Conservation (phyloP, 768 basidiomycete species). For the Lentinula lateritia region DNA sequence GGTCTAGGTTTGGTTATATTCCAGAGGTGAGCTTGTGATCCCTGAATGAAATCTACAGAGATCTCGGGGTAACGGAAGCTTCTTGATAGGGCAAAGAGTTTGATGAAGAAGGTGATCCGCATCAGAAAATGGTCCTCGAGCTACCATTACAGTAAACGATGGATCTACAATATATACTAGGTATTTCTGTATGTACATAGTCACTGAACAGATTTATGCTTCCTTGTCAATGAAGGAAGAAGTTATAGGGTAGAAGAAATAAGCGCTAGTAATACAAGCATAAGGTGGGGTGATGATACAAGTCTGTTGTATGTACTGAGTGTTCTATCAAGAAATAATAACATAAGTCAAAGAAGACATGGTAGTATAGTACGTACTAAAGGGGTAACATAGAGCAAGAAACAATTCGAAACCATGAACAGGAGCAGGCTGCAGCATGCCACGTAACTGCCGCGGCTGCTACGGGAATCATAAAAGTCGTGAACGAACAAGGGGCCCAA, state of each 20-base stretch:
- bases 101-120: slow-evolving; percentile 80
- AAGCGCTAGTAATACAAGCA: slow-evolving; percentile 1
- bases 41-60: slow-evolving; percentile 2
- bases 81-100: slow-evolving; percentile 51
- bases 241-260: not conserved
- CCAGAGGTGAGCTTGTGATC: slow-evolving; percentile 44
- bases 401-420: not conserved
- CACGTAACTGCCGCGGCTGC: not conserved
- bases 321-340: slow-evolving; percentile 2
- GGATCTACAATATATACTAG: not conserved
- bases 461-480: not conserved
- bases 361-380: not conserved
- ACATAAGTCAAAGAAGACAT: not conserved
- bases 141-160: slow-evolving; percentile 25
- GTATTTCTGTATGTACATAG: not conserved
- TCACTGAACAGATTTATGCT: not conserved
- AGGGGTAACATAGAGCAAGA: not conserved
- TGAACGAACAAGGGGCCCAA: slow-evolving; percentile 7
- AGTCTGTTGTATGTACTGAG: not conserved
- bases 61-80: slow-evolving; percentile 7
- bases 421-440: not conserved
- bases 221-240: not conserved
- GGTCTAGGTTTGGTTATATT: slow-evolving; percentile 59
- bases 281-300: slow-evolving; percentile 3
- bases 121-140: slow-evolving; percentile 74